Conservation (phyloP, 306 rosid genomes). For the Lagenaria siceraria region DNA sequence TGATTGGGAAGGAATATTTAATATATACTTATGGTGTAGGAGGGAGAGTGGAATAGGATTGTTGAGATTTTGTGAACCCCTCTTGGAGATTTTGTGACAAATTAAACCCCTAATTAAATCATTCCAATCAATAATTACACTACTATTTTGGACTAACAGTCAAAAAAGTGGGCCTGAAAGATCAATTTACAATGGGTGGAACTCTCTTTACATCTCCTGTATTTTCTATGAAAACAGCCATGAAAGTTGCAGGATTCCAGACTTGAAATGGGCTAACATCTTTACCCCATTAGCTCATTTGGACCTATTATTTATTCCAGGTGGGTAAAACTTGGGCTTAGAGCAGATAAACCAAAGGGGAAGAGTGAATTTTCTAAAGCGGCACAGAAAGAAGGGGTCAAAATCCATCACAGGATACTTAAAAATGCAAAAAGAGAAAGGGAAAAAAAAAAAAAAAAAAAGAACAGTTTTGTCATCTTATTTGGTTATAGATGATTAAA, state of each 20-base stretch:
- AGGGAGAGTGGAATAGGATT: slow-evolving; percentile 15
- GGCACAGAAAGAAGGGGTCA: background rate
- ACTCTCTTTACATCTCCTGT: background rate
- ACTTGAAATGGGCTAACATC: slow-evolving; percentile 2
- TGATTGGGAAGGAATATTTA: background rate
- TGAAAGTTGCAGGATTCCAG: slow-evolving; percentile 1
- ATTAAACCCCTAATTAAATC: slow-evolving; percentile 4
- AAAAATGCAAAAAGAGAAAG: background rate
- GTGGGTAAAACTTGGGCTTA: background rate
- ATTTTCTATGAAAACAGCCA: background rate
- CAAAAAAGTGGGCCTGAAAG: background rate
- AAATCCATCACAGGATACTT: background rate
- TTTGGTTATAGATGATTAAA: background rate
- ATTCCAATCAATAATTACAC: background rate
- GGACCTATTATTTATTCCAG: slow-evolving; percentile 7
- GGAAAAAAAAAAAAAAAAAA: background rate
- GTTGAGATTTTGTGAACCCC: slow-evolving; percentile 8
- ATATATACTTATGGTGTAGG: background rate
- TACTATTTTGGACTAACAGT: background rate
- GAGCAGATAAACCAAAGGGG: background rate
- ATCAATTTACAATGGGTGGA: background rate
- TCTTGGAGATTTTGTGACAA: slow-evolving; percentile 11
- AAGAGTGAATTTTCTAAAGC: background rate
- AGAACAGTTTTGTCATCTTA: background rate
- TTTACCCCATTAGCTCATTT: background rate